A percentile compares a stretch with the other conserved stretches of the same genome.
These are phyloP conservation scores for Chionographis japonica DNA, from an alignment of 106 monocot genomes.

Conservation along the genomic window DNA sequence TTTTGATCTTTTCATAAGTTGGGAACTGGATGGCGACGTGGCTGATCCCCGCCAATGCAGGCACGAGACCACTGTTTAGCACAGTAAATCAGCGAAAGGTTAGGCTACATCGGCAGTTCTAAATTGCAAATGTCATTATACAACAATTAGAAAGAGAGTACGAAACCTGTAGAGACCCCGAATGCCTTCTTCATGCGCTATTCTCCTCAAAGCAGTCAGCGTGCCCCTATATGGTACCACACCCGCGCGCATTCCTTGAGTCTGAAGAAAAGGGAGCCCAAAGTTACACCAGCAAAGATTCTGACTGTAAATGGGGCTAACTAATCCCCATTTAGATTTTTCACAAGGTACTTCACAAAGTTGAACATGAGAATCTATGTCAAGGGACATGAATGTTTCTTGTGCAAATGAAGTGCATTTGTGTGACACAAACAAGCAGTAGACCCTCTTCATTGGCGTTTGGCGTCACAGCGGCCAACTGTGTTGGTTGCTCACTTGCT, in stretches of 20 bases:
- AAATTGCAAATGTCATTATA: not conserved
- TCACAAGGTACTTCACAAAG: not conserved
- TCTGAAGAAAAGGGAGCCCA: slow-evolving; percentile 23
- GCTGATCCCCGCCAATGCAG: slow-evolving; percentile 84
- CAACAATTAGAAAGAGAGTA: slow-evolving; percentile 1
- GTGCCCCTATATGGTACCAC: slow-evolving; percentile 46
- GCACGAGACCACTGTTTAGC: slow-evolving; percentile 73
- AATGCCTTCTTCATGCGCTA: slow-evolving; percentile 62
- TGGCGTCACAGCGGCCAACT: no score
- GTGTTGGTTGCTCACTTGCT: no score
- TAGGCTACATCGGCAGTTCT: not conserved
- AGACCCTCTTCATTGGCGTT: no score
- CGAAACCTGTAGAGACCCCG: slow-evolving; percentile 61
- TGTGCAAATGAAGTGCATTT: no score
- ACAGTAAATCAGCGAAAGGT: slow-evolving; percentile 10
- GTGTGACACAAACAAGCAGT: no score
- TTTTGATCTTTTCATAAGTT: slow-evolving; percentile 81
- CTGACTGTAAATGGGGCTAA: not conserved
- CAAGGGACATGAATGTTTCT: no score
- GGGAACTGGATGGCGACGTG: slow-evolving; percentile 98
- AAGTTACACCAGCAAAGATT: not conserved
- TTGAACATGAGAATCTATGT: no score
- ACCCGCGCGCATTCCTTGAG: slow-evolving; percentile 43
- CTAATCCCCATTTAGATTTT: not conserved
- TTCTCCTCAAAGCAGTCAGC: slow-evolving; percentile 48